phyloP scores from a whole-genome alignment of 306 rosid genomes.

The Glycyrrhiza uralensis region DNA sequence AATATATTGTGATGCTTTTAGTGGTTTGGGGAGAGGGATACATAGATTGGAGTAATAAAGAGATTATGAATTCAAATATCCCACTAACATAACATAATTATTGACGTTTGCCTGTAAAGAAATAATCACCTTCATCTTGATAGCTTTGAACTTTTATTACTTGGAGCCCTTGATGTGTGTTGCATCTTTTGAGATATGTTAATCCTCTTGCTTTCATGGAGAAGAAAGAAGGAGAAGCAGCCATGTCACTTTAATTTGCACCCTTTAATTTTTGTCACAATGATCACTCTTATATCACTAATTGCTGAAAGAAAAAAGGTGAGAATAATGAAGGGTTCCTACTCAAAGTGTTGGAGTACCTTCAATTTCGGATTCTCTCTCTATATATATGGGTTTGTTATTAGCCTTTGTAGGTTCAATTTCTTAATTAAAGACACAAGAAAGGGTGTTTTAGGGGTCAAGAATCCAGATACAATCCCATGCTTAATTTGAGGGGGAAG shows the following conservation, averaged over 20 bases:
- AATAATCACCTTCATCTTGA: constrained; percentile 49
- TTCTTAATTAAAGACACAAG: background rate
- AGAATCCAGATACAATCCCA: background rate
- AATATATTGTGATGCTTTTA: background rate
- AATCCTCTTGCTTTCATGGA: constrained; percentile 25
- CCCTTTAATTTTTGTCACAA: background rate
- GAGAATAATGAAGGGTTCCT: background rate
- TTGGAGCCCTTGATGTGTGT: constrained; percentile 8
- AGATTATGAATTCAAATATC: too few relatives aligned
- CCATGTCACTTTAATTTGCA: constrained; percentile 3
- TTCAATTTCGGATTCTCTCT: background rate
- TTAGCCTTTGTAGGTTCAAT: background rate
- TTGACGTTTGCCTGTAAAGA: too few relatives aligned
- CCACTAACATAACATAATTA: too few relatives aligned
- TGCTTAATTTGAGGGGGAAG: background rate
- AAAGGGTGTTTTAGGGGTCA: constrained; percentile 35
- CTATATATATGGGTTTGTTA: background rate
- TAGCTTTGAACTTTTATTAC: constrained; percentile 32
- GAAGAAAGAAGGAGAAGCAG: constrained; percentile 37
- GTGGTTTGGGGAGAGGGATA: too few relatives aligned
- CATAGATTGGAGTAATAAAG: too few relatives aligned
- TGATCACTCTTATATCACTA: background rate
- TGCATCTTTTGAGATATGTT: constrained; percentile 15
- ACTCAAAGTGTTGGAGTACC: background rate
- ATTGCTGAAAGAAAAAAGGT: background rate